Percentiles rank a stretch among this genome's conserved stretches.
These are phyloP conservation scores for Isatis lusitanica DNA, from an alignment of 441 rosid species.

Conservation along the genomic window DNA sequence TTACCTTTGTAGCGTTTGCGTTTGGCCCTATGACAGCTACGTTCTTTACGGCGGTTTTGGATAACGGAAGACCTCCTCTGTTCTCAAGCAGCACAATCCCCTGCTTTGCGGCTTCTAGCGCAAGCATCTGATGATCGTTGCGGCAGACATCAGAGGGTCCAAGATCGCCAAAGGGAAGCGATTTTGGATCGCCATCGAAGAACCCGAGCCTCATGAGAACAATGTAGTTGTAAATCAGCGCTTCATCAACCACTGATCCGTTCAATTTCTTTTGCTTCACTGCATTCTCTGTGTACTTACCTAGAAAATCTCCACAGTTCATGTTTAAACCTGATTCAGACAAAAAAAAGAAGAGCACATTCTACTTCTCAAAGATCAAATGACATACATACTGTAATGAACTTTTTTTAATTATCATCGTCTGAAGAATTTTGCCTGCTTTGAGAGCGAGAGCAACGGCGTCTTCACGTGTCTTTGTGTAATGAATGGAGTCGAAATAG, in stretches of 20 bases:
- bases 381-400: background rate
- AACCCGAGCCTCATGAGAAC: slow-evolving; percentile 61
- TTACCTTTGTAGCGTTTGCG: slow-evolving; percentile 47
- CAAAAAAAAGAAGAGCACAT: background rate
- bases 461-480: slow-evolving; percentile 44
- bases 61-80: slow-evolving; percentile 44
- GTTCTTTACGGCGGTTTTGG: background rate
- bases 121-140: slow-evolving; percentile 40
- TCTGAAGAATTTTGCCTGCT: slow-evolving; percentile 37
- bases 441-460: slow-evolving; percentile 44
- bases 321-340: slow-evolving; percentile 42
- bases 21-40: slow-evolving; percentile 50
- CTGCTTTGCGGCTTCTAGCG: slow-evolving; percentile 51
- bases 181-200: slow-evolving; percentile 45
- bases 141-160: slow-evolving; percentile 48
- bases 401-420: background rate
- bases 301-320: slow-evolving; percentile 49
- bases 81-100: slow-evolving; percentile 61
- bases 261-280: slow-evolving; percentile 42
- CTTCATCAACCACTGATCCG: slow-evolving; percentile 42
- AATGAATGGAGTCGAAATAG: slow-evolving; percentile 38
- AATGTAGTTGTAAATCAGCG: slow-evolving; percentile 41
- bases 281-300: slow-evolving; percentile 37
- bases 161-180: slow-evolving; percentile 34
- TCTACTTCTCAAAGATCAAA: background rate